Base-by-base conservation (phyloP, 306 rosid genomes). In the Dryas octopetala region DNA sequence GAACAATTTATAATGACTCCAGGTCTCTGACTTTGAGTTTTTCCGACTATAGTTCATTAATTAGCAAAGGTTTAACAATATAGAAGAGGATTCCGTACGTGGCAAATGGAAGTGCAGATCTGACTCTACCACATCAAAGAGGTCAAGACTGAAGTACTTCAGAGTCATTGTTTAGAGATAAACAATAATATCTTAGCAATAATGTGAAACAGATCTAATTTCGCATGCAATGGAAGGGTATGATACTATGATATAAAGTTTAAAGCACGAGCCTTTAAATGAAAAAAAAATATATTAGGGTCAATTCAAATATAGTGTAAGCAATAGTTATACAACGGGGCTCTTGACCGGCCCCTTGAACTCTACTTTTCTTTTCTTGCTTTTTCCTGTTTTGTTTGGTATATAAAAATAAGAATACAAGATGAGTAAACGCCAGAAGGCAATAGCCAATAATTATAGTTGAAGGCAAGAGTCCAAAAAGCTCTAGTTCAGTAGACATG, bases 21-120 rank as follows among this genome's bases (percentile, higher is more conserved):
- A 15, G 6, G 13, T 10, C 40, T 23, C 23, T n/a, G 52, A 54
- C 13, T 68, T 50, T 28, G 53, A 32, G 60, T 44, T 13, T 45
- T 68, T 52, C 52, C 10, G 58, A 50, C 5, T 13, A 38, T 14
- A 10, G 2, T 58, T 54, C n/a, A 54, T 11, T 71, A 6, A 47
- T 58, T 72, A 45, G 57, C 57, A 72, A 72, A 13, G 9, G 57
- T 19, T 13, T 71, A 17, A 14, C 76, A 47, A 59, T 15, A 44
- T 46, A 64, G 10, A 47, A 59, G 76, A 59, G 32, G 26, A 26
- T 73, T 59, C 57, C 7, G 19, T 46, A 73, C 76, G 32, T 23
- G 45, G 66, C 16, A 71, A 59, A 58, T 57, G 32, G 76, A 58
- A 59, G 47, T 73, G 76, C 76, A 73, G 38, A 73, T 72, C 55